Percentiles rank a stretch among this genome's conserved stretches.
Evolutionary conservation across 345 rosid genomes (phyloP).

Genomic region (Lepidium africanum): DNA sequence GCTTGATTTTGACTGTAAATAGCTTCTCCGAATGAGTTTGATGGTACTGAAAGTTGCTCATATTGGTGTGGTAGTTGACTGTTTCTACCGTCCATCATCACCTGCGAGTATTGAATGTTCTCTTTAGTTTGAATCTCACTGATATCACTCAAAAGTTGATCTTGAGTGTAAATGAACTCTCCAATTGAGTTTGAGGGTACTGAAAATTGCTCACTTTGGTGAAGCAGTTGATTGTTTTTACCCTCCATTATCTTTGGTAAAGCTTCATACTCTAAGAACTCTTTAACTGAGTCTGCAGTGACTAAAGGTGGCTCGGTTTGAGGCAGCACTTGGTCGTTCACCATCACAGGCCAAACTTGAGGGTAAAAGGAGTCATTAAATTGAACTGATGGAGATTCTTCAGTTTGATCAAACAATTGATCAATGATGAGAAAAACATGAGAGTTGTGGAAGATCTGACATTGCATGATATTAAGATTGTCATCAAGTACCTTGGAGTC

Average conservation of each 20-base stretch:
- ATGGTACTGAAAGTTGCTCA: neutral
- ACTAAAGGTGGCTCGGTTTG: neutral
- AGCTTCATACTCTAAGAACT: neutral
- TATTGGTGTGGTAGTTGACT: neutral
- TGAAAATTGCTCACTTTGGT: too few species aligned
- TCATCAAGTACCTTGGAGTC: conserved; percentile 39
- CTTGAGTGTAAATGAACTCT: neutral
- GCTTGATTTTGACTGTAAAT: neutral
- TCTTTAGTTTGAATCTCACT: neutral
- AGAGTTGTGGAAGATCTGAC: conserved; percentile 40
- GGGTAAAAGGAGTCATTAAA: neutral
- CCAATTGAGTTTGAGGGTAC: neutral
- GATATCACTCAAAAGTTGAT: neutral
- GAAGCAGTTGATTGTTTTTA: too few species aligned
- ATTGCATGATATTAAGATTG: conserved; percentile 30
- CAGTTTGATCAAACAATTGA: neutral
- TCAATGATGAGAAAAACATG: conserved; percentile 33
- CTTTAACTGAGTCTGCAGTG: neutral
- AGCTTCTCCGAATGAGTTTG: neutral
- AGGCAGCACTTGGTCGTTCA: neutral
- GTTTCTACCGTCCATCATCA: neutral
- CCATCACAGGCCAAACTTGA: neutral
- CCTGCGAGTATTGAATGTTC: neutral
- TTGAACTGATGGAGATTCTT: neutral
- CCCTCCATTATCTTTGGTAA: too few species aligned